These are phyloP conservation scores for Talaromyces sp. DNA, from an alignment of 2,329 filamentous ascomycete species.

Conservation along the genomic window DNA sequence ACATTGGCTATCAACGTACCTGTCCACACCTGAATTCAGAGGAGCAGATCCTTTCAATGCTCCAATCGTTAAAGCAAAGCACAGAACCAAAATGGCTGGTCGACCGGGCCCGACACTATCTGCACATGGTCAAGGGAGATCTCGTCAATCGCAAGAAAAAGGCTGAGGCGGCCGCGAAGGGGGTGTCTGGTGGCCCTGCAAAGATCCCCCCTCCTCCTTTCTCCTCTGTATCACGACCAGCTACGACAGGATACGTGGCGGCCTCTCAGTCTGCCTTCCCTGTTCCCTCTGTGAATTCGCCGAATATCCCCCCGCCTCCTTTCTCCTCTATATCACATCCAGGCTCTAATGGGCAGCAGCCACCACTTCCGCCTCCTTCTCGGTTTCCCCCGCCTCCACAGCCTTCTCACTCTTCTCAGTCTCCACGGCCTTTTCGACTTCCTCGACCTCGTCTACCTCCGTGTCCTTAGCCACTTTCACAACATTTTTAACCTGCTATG, in stretches of 20 bases:
- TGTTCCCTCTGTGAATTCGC: neutral
- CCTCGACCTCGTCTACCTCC: neutral
- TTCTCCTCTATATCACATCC: neutral
- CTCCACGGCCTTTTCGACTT: neutral
- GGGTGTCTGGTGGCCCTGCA: neutral
- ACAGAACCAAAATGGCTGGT: conserved; percentile 53
- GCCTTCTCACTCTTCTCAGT: neutral
- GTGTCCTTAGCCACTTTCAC: neutral
- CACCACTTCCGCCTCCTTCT: conserved; percentile 19
- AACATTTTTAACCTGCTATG: no score
- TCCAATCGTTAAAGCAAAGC: conserved; percentile 58
- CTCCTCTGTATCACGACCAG: neutral
- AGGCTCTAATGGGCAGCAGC: neutral
- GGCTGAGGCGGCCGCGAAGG: conserved; percentile 14
- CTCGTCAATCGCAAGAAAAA: conserved; percentile 50
- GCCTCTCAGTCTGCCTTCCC: neutral
- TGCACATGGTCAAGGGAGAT: conserved; percentile 53
- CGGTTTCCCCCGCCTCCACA: neutral
- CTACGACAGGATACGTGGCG: neutral
- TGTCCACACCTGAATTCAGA: conserved; percentile 63
- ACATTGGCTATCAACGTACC: conserved; percentile 51
- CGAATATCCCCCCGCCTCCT: neutral
- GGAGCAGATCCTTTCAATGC: conserved; percentile 59
- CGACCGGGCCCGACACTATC: conserved; percentile 52
- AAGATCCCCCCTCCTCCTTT: neutral